Conservation (phyloP, 2,329 filamentous ascomycete species). For the Botryosphaeria dothidea region DNA sequence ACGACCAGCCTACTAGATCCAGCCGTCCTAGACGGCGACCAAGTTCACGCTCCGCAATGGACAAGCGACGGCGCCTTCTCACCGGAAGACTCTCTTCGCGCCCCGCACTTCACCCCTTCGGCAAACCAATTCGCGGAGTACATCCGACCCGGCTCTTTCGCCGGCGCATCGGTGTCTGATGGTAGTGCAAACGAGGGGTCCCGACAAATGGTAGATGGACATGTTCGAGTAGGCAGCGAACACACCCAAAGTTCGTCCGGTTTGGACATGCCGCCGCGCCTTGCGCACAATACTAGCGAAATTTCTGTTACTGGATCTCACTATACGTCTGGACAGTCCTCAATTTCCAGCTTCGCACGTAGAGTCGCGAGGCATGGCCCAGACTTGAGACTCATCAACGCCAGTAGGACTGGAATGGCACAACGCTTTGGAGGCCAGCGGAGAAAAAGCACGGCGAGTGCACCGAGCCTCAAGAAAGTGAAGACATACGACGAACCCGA, state of each 20-base stretch:
- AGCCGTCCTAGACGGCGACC: not conserved
- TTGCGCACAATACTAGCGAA: not conserved
- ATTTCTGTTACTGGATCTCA: not conserved
- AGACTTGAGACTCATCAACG: constrained; percentile 27
- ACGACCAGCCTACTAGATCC: too few species aligned
- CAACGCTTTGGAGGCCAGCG: not conserved
- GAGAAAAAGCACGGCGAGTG: not conserved
- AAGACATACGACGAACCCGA: constrained; percentile 2
- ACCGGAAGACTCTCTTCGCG: not conserved
- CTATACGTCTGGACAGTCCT: constrained; percentile 23
- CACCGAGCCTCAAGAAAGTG: not conserved
- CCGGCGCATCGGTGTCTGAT: not conserved
- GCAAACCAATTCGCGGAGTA: not conserved
- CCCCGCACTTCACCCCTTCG: not conserved
- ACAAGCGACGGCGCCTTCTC: not conserved
- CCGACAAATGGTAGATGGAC: not conserved
- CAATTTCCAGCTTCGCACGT: constrained; percentile 29
- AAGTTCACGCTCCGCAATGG: not conserved
- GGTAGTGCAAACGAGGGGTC: not conserved
- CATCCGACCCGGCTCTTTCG: not conserved
- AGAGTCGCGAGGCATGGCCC: constrained; percentile 27
- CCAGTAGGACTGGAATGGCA: constrained; percentile 8
- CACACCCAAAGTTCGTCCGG: not conserved
- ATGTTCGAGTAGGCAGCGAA: not conserved
- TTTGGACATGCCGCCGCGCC: not conserved